Evolutionary conservation across 1,284 basidiomycete species (phyloP).

Genomic region (Austroboletus novae-zelandiae): DNA sequence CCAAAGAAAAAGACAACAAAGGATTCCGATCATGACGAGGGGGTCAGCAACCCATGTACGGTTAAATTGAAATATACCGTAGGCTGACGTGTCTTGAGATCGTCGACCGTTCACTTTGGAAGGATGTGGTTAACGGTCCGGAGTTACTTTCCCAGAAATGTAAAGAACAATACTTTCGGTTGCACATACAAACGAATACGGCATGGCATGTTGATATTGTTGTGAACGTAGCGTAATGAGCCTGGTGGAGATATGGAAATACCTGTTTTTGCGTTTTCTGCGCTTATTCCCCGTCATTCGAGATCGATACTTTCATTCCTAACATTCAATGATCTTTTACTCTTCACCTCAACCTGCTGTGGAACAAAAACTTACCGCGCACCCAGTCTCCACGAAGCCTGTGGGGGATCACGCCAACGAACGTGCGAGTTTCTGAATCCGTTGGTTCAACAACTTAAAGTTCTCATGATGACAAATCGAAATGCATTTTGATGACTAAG

Average conservation of each 20-base stretch:
- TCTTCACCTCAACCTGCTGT: too few species aligned
- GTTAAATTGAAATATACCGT: neutral
- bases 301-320: too few species aligned
- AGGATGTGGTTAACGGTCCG: slow-evolving; percentile 22
- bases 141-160: slow-evolving; percentile 8
- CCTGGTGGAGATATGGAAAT: slow-evolving; percentile 7
- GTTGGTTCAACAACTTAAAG: too few species aligned
- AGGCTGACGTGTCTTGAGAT: slow-evolving; percentile 18
- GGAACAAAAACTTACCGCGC: too few species aligned
- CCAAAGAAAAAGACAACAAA: slow-evolving; percentile 5
- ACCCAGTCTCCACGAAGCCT: too few species aligned
- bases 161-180: neutral
- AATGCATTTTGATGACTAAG: neutral
- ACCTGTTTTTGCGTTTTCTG: slow-evolving; percentile 1
- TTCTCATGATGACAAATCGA: neutral
- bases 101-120: slow-evolving; percentile 22
- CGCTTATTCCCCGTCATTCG: neutral
- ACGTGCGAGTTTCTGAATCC: too few species aligned
- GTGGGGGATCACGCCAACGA: too few species aligned
- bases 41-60: slow-evolving; percentile 1
- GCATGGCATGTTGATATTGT: slow-evolving; percentile 1
- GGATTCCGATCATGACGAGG: slow-evolving; percentile 9
- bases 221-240: slow-evolving; percentile 9
- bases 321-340: too few species aligned
- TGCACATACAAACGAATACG: slow-evolving; percentile 5